phyloP scores from a whole-genome alignment of 148 eudicot genomes.

The Fagopyrum tataricum region DNA sequence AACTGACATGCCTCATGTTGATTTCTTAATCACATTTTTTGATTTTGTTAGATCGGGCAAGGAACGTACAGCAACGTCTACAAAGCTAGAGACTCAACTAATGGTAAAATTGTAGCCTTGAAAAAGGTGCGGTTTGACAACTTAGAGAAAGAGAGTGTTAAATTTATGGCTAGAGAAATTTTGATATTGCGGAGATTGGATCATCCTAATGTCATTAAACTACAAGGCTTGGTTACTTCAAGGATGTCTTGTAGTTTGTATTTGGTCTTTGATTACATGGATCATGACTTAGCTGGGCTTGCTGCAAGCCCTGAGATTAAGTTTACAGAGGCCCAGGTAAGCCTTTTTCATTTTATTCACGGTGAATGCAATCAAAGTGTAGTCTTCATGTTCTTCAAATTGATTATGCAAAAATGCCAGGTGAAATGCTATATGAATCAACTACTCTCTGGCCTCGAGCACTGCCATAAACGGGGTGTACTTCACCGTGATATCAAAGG shows the following conservation, averaged over 20 bases:
- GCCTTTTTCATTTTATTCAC: slow-evolving; percentile 14
- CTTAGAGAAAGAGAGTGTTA: slow-evolving; percentile 93
- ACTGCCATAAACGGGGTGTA: slow-evolving; percentile 75
- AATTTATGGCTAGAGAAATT: slow-evolving; percentile 91
- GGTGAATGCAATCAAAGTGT: not conserved
- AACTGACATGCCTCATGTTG: not conserved
- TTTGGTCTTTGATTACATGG: slow-evolving; percentile 90
- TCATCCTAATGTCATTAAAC: slow-evolving; percentile 84
- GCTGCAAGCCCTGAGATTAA: slow-evolving; percentile 86
- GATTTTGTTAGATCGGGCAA: slow-evolving; percentile 64
- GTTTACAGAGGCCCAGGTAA: slow-evolving; percentile 83
- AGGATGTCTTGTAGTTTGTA: slow-evolving; percentile 96
- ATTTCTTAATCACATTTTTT: slow-evolving; percentile 12
- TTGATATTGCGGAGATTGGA: slow-evolving; percentile 73
- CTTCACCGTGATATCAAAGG: slow-evolving; percentile 95
- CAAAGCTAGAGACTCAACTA: slow-evolving; percentile 77
- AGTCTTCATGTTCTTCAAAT: slow-evolving; percentile 6
- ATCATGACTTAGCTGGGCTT: slow-evolving; percentile 92
- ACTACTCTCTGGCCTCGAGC: slow-evolving; percentile 83
- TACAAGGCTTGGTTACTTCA: slow-evolving; percentile 91
- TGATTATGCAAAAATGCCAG: slow-evolving; percentile 27
- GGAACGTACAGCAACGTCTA: slow-evolving; percentile 97
- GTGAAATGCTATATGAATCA: slow-evolving; percentile 83
- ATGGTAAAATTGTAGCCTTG: slow-evolving; percentile 84
- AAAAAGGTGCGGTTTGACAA: slow-evolving; percentile 93